Evolutionary conservation across 2,329 filamentous ascomycete species (phyloP), one percentile per base, ranked within the genome.

Genomic region (Pseudodiploospora longispora): DNA sequence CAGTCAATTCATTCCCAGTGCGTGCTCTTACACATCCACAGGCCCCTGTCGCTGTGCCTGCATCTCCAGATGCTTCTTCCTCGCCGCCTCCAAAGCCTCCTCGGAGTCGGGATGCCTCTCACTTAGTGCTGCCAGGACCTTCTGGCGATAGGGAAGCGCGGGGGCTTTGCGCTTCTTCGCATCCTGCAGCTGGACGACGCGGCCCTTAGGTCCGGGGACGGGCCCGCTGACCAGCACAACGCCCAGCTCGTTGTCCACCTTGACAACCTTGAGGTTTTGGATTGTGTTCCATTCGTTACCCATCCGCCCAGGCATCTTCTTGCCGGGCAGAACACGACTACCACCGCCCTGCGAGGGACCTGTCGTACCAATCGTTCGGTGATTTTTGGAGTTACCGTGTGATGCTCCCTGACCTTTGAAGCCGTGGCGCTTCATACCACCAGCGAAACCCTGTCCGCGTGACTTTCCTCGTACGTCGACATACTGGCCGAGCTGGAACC

Each of bases 281-380:
- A 93, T 76, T 39, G 93, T 98, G 44, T 89, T 85, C 54, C 80
- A 81, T 65, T 95, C 78, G 52, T 85, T 86, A 51, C 93, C 93
- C 93, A 98, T 97, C 47, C 87, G 81, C 44, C 93, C 93, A 4
- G 93, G 81, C 93, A 98, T 98, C 70, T 89, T 93, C 80, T 98
- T 98, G 48, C 93, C 93, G 0, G 93, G 93, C 60, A 89, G 72
- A 27, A 98, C 91, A 67, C 93, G 81, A 50, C 87, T 94, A 69
- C 93, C 93, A 61, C 85, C 83, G 52, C 93, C 93, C 68, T 98
- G 93, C 55, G 85, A 86, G 48, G 85, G 87, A 63, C 93, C 93
- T 6, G 84, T 77, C 31, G 88, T 91, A 74, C 93, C 93, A 70
- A 96, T 87, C 29, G 86, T 86, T 59, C 93, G 80, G 75, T 98